Evolutionary conservation across 345 rosid species (phyloP), one percentile per base, ranked within the genome.

Genomic region (Brassica juncea): DNA sequence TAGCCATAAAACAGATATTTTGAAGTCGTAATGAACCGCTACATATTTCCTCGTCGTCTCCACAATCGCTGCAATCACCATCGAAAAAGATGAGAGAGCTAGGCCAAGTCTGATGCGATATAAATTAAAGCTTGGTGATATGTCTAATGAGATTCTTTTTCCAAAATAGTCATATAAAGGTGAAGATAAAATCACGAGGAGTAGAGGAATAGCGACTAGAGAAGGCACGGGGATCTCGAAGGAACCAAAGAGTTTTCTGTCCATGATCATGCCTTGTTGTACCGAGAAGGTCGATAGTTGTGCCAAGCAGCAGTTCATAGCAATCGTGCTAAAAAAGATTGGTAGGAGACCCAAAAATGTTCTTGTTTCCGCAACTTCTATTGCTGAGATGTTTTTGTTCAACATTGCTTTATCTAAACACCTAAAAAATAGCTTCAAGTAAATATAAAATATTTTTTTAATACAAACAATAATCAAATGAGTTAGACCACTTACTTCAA

Each of bases 231-330:
- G 90, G 81, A 91, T 88, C 23, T 81, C 77, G 70, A 87, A 86
- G 25, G 65, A 16, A 68, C 70, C 69, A 63, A 42, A 58, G 8
- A 89, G 8, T 4, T 66, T 76, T 81, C 84, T 86, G 21, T 86
- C 52, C 95, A 89, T 87, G 77, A 75, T 66, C 73, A 73, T 27
- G 74, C 89, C 91, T 85, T 87, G 93, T 64, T 83, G 78, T 52
- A 87, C 86, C 1, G 93, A 82, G 84, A 90, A 86, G 32, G 92
- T 89, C 30, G 73, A 77, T 6, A 91, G 73, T 57, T 88, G 90
- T 32, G 93, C 93, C 4, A 88, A 73, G 78, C 90, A 91, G 47
- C 86, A 84, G 72, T 82, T 89, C 90, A 85, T 85, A 84, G 84
- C 73, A 77, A 91, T 86, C 3, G 90, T 87, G 87, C 87, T 77